These are phyloP conservation scores for Thelephora aurantiotincta DNA, from an alignment of 768 basidiomycete species.

Conservation along the genomic window DNA sequence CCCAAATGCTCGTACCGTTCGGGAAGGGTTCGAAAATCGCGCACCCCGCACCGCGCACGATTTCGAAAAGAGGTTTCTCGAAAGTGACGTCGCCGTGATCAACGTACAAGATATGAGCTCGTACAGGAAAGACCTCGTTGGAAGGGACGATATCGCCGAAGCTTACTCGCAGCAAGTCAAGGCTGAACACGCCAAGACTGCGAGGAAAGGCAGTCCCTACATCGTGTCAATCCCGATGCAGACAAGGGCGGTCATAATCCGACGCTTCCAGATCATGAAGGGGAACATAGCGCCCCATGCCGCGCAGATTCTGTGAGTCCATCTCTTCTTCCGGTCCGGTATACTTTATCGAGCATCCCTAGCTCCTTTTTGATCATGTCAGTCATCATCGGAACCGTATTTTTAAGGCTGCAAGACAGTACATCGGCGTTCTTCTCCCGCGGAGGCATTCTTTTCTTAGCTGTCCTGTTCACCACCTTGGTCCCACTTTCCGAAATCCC, in stretches of 20 bases:
- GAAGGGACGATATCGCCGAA: constrained; percentile 25
- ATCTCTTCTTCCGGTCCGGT: not conserved
- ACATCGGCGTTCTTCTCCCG: constrained; percentile 59
- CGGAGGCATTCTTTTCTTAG: constrained; percentile 71
- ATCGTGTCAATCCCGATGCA: constrained; percentile 22
- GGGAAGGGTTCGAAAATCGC: constrained; percentile 22
- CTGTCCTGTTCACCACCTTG: constrained; percentile 40
- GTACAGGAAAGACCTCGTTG: constrained; percentile 30
- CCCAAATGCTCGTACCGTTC: constrained; percentile 39
- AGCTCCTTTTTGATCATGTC: constrained; percentile 43
- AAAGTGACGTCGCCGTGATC: constrained; percentile 22
- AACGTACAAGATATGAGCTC: constrained; percentile 33
- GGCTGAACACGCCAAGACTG: constrained; percentile 34
- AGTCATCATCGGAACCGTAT: constrained; percentile 47
- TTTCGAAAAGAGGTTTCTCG: constrained; percentile 26
- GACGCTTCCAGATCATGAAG: constrained; percentile 21
- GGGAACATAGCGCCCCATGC: constrained; percentile 17
- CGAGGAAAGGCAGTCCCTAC: constrained; percentile 24
- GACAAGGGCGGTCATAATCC: constrained; percentile 18
- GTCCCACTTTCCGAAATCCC: constrained; percentile 53
- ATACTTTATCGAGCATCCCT: constrained; percentile 9
- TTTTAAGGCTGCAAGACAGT: constrained; percentile 36
- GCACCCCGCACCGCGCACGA: constrained; percentile 42
- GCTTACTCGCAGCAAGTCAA: constrained; percentile 33
- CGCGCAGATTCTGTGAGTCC: constrained; percentile 13